These are phyloP conservation scores for Penicillium egyptiacum DNA, from an alignment of 495 filamentous ascomycete species.

Conservation along the genomic window DNA sequence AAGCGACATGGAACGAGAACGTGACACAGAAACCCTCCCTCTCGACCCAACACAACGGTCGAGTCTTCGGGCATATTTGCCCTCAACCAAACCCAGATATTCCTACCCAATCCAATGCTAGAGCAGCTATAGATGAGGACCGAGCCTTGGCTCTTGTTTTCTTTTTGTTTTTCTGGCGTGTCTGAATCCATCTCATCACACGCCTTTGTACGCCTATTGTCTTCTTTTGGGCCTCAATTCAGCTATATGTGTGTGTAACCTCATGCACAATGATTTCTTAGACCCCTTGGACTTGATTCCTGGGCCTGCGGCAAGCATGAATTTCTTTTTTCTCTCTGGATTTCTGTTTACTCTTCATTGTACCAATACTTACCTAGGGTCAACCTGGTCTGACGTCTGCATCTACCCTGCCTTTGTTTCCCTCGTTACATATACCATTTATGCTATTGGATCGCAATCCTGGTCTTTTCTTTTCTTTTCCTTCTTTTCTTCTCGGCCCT, in stretches of 20 bases:
- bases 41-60: conserved; percentile 1
- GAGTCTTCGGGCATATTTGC: conserved; percentile 3
- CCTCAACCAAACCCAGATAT: neutral
- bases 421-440: conserved; percentile 11
- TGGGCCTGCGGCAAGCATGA: neutral
- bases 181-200: neutral
- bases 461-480: neutral
- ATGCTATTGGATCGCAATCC: conserved; percentile 1
- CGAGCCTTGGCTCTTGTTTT: neutral
- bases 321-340: neutral
- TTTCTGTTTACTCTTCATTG: conserved; percentile 3
- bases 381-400: conserved; percentile 1
- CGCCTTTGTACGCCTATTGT: conserved; percentile 10
- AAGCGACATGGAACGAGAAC: conserved; percentile 19
- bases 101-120: conserved; percentile 2
- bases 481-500: neutral
- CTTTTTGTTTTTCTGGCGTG: conserved; percentile 1
- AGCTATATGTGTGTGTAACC: neutral
- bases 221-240: neutral
- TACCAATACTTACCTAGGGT: conserved; percentile 9
- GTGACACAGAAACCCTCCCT: conserved; percentile 20
- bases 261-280: neutral
- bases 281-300: neutral
- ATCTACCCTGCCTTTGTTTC: conserved; percentile 3
- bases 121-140: conserved; percentile 7